Percentiles rank a stretch among this genome's conserved stretches.
Evolutionary conservation across 352 stramenopile genomes (phyloP).

Genomic region (Pythium coloratum): DNA sequence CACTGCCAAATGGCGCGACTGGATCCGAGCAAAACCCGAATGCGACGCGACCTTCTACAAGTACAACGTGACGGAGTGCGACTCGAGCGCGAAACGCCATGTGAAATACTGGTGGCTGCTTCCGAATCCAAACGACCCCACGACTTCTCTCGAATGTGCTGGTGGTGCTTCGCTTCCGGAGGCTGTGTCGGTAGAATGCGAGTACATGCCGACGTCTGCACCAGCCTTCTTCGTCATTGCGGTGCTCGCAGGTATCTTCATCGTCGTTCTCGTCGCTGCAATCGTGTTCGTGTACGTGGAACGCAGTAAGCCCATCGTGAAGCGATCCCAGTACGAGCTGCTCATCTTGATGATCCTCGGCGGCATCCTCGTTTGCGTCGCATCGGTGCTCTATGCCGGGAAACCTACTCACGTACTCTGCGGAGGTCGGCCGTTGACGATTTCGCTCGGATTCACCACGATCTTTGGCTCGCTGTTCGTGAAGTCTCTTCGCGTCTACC

Average conservation of each 20-base stretch:
- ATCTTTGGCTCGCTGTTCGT: constrained; percentile 30
- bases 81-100: constrained; percentile 25
- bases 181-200: constrained; percentile 25
- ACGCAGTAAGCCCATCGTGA: constrained; percentile 46
- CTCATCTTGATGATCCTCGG: constrained; percentile 54
- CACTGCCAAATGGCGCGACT: constrained; percentile 20
- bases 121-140: constrained; percentile 15
- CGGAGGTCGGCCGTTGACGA: constrained; percentile 25
- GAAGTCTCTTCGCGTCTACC: constrained; percentile 37
- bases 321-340: constrained; percentile 73
- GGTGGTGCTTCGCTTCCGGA: constrained; percentile 28
- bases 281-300: constrained; percentile 31
- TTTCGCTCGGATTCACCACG: constrained; percentile 29
- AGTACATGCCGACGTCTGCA: constrained; percentile 30
- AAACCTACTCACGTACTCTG: constrained; percentile 39
- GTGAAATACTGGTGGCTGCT: constrained; percentile 49
- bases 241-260: constrained; percentile 10
- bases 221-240: constrained; percentile 19
- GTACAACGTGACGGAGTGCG: constrained; percentile 41
- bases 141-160: constrained; percentile 37
- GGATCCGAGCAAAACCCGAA: constrained; percentile 30
- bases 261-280: background rate
- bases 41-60: constrained; percentile 46
- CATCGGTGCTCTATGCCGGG: constrained; percentile 41
- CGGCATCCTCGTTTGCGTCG: constrained; percentile 45